phyloP scores from a whole-genome alignment of 495 filamentous ascomycete species.

The Lophium mytilinum region DNA sequence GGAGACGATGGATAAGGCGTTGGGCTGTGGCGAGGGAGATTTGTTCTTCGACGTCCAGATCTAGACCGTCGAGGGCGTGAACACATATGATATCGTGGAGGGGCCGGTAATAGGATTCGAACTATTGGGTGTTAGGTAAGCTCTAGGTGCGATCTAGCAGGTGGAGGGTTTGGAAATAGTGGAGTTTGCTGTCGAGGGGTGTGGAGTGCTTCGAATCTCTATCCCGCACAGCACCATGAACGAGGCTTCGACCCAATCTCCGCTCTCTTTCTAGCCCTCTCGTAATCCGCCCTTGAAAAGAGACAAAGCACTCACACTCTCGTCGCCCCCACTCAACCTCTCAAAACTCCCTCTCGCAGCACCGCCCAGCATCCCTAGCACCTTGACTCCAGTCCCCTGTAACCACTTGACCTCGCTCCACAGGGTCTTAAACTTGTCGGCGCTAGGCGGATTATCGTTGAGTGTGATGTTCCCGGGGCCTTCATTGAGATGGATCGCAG shows the following conservation, averaged over 20 bases:
- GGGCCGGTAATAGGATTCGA: constrained; percentile 37
- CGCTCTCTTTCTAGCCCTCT: too few species aligned
- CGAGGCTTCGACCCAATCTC: not conserved
- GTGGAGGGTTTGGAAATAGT: not conserved
- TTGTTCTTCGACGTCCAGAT: constrained; percentile 40
- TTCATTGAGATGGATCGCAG: constrained; percentile 40
- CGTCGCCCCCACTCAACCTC: constrained; percentile 31
- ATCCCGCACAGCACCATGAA: too few species aligned
- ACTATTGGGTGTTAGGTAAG: constrained; percentile 12
- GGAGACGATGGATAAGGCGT: constrained; percentile 35
- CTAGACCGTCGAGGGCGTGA: constrained; percentile 35
- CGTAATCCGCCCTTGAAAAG: too few species aligned
- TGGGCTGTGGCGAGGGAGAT: constrained; percentile 25
- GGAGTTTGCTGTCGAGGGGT: not conserved
- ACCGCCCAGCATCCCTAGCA: constrained; percentile 40
- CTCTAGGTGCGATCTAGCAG: not conserved
- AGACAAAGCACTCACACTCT: constrained; percentile 5
- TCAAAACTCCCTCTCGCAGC: constrained; percentile 36
- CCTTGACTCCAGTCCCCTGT: constrained; percentile 37
- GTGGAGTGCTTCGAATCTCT: not conserved
- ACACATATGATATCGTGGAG: constrained; percentile 30
- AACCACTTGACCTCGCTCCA: constrained; percentile 38
- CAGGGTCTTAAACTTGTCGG: constrained; percentile 26
- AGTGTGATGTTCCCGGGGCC: constrained; percentile 37
- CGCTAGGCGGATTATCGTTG: constrained; percentile 36